Evolutionary conservation across 225 moss, liverwort and hornwort species (phyloP).

Genomic region (Bryoerythrophyllum caledonicum): DNA sequence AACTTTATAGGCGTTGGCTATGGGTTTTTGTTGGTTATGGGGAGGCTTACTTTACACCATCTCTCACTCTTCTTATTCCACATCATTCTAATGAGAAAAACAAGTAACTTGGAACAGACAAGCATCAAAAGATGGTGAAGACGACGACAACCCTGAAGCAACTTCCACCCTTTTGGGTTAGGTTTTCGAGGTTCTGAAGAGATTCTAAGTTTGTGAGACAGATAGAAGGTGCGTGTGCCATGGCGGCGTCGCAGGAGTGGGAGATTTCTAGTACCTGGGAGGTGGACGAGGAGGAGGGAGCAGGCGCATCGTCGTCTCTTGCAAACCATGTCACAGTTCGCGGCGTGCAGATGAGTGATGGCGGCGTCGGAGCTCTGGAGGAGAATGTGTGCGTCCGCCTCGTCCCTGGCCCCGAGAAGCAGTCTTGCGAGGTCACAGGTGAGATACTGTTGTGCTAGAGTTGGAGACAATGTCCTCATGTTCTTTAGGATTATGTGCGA

Average conservation of each 20-base stretch:
- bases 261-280: slow-evolving; percentile 38
- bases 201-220: not conserved
- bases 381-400: slow-evolving; percentile 33
- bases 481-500: not conserved
- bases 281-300: slow-evolving; percentile 13
- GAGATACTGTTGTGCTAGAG: not conserved
- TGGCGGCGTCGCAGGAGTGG: slow-evolving; percentile 43
- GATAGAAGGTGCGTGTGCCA: not conserved
- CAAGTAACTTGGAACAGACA: not conserved
- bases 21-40: too few relatives aligned
- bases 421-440: slow-evolving; percentile 57
- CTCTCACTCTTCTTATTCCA: not conserved
- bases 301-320: slow-evolving; percentile 13
- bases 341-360: slow-evolving; percentile 22
- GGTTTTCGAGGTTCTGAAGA: not conserved
- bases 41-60: too few relatives aligned
- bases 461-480: not conserved
- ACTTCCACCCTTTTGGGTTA: not conserved
- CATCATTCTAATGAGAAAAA: too few relatives aligned
- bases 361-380: not conserved
- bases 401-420: slow-evolving; percentile 49
- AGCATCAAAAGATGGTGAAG: slow-evolving; percentile 2
- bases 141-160: too few relatives aligned
- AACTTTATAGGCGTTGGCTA: too few relatives aligned
- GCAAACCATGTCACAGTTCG: slow-evolving; percentile 25